These are phyloP conservation scores for Metschnikowia borealis DNA, from an alignment of 805 yeast genomes.

Conservation along the genomic window DNA sequence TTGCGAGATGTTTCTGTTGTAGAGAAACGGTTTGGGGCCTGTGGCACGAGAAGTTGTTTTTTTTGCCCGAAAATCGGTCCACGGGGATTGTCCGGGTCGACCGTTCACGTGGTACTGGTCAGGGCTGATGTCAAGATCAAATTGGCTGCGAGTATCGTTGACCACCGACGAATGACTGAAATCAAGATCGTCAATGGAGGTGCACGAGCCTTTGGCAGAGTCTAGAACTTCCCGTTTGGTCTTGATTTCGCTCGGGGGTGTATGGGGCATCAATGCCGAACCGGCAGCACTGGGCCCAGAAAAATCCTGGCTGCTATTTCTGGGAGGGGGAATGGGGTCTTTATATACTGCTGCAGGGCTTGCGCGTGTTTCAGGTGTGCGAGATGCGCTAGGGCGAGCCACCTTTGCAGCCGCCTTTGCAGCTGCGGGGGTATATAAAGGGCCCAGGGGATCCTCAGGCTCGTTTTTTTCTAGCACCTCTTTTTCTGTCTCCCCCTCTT, in stretches of 20 bases:
- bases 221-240: neutral
- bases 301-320: neutral
- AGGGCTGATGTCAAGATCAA: conserved; percentile 17
- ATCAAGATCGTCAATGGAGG: neutral
- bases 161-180: neutral
- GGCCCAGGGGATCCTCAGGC: neutral
- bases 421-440: neutral
- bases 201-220: neutral
- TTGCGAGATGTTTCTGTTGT: conserved; percentile 9
- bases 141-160: conserved; percentile 16
- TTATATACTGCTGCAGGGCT: neutral
- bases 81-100: conserved; percentile 8
- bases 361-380: conserved; percentile 5
- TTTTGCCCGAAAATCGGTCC: conserved; percentile 9
- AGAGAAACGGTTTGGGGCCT: conserved; percentile 8
- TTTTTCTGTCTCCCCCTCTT: neutral
- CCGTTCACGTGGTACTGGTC: conserved; percentile 10
- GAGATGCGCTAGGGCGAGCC: neutral
- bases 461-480: neutral
- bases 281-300: conserved; percentile 3
- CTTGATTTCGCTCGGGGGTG: neutral
- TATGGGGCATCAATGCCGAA: conserved; percentile 3
- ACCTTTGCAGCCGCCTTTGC: neutral
- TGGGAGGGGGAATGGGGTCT: neutral
- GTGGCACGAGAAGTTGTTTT: conserved; percentile 1